These are phyloP conservation scores for Thermomucor indicae-seudaticae DNA, from an alignment of 371 early-diverging fungal genomes.

Conservation along the genomic window DNA sequence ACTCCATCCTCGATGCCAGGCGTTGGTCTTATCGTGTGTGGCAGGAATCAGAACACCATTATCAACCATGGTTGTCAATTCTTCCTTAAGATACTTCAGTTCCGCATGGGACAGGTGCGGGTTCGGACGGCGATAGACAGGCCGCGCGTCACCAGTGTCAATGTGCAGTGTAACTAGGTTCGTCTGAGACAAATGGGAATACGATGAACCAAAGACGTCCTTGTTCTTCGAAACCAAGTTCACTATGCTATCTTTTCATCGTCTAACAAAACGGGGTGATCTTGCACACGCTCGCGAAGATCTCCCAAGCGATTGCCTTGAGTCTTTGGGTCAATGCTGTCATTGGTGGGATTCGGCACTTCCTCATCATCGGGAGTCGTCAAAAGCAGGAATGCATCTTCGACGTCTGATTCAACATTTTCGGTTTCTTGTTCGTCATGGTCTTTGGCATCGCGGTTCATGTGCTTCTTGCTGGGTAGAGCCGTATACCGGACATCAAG, in stretches of 20 bases:
- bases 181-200: neutral
- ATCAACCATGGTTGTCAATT: neutral
- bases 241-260: neutral
- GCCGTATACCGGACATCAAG: too few relatives aligned
- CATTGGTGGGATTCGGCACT: too few relatives aligned
- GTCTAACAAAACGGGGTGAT: too few relatives aligned
- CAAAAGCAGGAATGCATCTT: too few relatives aligned
- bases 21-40: neutral
- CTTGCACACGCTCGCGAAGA: too few relatives aligned
- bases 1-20: neutral
- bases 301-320: too few relatives aligned
- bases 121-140: neutral
- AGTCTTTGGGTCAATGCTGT: too few relatives aligned
- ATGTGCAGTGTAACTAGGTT: neutral
- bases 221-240: neutral
- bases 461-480: too few relatives aligned
- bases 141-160: neutral
- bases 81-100: neutral
- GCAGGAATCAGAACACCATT: neutral
- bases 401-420: neutral
- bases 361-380: too few relatives aligned
- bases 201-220: neutral
- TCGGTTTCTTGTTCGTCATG: too few relatives aligned
- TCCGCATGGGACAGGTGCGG: neutral
- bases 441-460: too few relatives aligned